Evolutionary conservation across 2,329 filamentous ascomycete genomes (phyloP).

Genomic region (Colletotrichum magnum): DNA sequence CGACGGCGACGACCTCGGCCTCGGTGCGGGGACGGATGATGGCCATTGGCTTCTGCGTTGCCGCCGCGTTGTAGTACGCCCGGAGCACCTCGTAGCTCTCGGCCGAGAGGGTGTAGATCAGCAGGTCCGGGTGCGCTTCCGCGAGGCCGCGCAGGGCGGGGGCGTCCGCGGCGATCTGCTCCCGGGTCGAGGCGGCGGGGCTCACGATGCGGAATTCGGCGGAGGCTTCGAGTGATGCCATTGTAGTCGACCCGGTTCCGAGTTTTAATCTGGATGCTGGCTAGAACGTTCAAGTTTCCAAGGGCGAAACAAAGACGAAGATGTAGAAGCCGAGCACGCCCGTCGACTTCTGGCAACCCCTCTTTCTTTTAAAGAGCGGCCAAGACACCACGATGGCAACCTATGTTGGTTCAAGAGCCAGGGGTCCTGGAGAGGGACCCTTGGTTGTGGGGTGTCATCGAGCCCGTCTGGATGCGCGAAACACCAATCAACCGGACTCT

Average conservation of each 20-base stretch:
- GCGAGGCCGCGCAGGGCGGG: constrained; percentile 12
- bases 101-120: constrained; percentile 25
- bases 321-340: background rate
- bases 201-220: constrained; percentile 25
- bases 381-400: no score
- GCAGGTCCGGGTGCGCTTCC: background rate
- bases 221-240: constrained; percentile 27
- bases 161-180: constrained; percentile 22
- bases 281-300: no score
- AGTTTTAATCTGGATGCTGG: background rate
- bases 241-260: background rate
- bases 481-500: background rate
- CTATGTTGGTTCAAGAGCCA: background rate
- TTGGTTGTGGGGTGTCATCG: background rate
- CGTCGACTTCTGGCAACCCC: no score
- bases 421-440: background rate
- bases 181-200: constrained; percentile 14
- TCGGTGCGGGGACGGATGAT: constrained; percentile 31
- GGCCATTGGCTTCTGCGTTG: constrained; percentile 20
- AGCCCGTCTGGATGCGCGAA: background rate
- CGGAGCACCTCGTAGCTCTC: constrained; percentile 24
- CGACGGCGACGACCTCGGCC: constrained; percentile 15
- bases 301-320: background rate
- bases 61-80: constrained; percentile 11
- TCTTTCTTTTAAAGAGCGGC: no score